Evolutionary conservation across 108 stramenopile species (phyloP), one percentile per base, ranked within the genome.

Genomic region (Hondaea fermentalgiana): DNA sequence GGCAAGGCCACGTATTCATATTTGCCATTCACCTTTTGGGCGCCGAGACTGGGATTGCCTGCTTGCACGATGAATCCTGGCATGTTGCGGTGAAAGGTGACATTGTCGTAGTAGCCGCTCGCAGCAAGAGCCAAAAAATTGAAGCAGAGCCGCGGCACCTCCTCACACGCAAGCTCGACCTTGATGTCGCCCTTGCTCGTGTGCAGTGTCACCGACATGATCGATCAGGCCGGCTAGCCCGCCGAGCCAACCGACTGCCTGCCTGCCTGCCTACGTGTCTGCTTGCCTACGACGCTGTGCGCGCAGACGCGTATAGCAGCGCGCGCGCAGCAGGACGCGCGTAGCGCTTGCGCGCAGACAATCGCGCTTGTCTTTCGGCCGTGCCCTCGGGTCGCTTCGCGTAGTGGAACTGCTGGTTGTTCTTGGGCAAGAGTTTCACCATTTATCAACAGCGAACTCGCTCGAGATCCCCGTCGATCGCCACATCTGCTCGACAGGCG

Each of bases 21-120:
- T 57, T 89, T 57, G 51, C 93, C 88, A 5, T 42, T 44, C 69
- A 69, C 64, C 17, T 69, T 69, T 28, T 28, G 25, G 14, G 64
- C 64, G 64, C 64, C 64, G 64, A 69, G 64, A 91, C 96, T 96
- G 12, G 99, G 99, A 92, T 99, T 98, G 25, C 98, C 98, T 10
- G 95, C 97, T 91, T 99, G 99, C 23, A 97, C 91, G 96, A 98
- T 98, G 91, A 98, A 98, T 42, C 96, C 97, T 51, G 95, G 93
- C 64, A 98, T 97, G 87, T 97, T 96, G 12, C 99, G 93, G 91
- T 99, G 98, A 89, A 99, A 98, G 21, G 91, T 92, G 1, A 97
- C 96, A 12, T 94, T 93, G 89, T 99, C 96, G 94, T 98, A 99
- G 87, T 95, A 94, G 4, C 97, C 97, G 53, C 93, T 92, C 5